Percentiles rank a stretch among this genome's conserved stretches.
phyloP scores from a whole-genome alignment of 495 filamentous ascomycete genomes.

The Parachaetomium inaequale region DNA sequence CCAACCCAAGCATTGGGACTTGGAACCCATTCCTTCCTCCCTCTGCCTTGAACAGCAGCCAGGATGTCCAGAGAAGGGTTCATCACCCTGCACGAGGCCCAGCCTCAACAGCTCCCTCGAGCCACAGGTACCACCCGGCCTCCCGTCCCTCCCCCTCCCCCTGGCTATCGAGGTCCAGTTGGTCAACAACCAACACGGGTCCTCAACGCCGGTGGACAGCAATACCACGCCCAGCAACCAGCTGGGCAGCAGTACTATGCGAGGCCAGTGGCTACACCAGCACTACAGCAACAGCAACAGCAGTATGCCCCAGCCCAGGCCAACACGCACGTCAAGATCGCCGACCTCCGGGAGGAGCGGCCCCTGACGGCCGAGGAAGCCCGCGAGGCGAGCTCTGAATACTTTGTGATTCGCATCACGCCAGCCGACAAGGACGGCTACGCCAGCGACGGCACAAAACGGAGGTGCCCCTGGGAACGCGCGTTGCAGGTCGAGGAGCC shows the following conservation, averaged over 20 bases:
- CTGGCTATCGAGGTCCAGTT: neutral
- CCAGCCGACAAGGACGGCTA: slow-evolving; percentile 20
- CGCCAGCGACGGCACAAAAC: slow-evolving; percentile 26
- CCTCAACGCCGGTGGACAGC: neutral
- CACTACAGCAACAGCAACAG: neutral
- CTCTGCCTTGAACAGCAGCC: neutral
- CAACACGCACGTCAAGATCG: slow-evolving; percentile 14
- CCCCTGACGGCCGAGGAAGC: slow-evolving; percentile 27
- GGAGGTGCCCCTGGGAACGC: slow-evolving; percentile 31
- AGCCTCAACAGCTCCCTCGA: neutral
- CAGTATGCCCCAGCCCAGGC: neutral
- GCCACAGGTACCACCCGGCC: neutral
- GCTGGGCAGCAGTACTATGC: neutral
- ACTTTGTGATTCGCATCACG: slow-evolving; percentile 33
- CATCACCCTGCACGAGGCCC: slow-evolving; percentile 9
- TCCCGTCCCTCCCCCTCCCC: neutral
- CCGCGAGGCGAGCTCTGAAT: slow-evolving; percentile 31
- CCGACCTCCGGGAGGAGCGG: slow-evolving; percentile 19
- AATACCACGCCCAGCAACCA: neutral
- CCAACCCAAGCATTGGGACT: neutral
- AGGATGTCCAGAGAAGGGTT: slow-evolving; percentile 9
- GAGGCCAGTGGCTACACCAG: neutral
- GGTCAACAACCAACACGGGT: neutral
- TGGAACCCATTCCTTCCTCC: neutral
- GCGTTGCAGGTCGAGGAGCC: slow-evolving; percentile 23